Evolutionary conservation across 176 grass and related monocot species (phyloP).

Genomic region (Alloteropsis semialata): DNA sequence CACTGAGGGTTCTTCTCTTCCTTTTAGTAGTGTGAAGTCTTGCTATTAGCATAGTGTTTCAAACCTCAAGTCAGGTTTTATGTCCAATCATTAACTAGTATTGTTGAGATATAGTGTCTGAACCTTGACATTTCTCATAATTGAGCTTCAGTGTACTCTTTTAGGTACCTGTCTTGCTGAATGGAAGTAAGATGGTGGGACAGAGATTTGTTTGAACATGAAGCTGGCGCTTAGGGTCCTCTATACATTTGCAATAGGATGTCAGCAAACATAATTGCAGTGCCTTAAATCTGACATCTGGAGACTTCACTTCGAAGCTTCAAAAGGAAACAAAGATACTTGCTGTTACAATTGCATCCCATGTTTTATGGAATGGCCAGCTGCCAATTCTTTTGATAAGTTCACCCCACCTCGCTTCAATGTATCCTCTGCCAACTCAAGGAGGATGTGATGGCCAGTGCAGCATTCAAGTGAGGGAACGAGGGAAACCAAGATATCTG

Average conservation of each 20-base stretch:
- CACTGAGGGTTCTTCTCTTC: background rate
- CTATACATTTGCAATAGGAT: background rate
- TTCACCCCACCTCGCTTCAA: background rate
- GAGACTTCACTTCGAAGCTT: background rate
- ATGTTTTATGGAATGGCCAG: background rate
- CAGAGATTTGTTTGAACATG: background rate
- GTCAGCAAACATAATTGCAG: background rate
- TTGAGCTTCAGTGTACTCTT: background rate
- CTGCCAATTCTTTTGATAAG: background rate
- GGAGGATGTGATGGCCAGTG: background rate
- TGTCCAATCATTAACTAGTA: background rate
- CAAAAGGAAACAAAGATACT: background rate
- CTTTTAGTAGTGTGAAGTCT: background rate
- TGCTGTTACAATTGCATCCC: background rate
- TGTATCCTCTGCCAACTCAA: background rate
- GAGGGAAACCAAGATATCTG: background rate
- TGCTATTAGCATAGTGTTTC: background rate
- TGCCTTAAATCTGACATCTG: background rate
- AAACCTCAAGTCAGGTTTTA: background rate
- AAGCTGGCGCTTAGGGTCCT: background rate
- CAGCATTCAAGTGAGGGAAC: background rate
- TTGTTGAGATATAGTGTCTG: background rate
- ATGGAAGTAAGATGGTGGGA: background rate
- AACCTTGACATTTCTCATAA: background rate
- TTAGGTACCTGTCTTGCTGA: slow-evolving; percentile 1